Conservation (phyloP, 2,329 filamentous ascomycete species). For the Arthrobotrys iridis region DNA sequence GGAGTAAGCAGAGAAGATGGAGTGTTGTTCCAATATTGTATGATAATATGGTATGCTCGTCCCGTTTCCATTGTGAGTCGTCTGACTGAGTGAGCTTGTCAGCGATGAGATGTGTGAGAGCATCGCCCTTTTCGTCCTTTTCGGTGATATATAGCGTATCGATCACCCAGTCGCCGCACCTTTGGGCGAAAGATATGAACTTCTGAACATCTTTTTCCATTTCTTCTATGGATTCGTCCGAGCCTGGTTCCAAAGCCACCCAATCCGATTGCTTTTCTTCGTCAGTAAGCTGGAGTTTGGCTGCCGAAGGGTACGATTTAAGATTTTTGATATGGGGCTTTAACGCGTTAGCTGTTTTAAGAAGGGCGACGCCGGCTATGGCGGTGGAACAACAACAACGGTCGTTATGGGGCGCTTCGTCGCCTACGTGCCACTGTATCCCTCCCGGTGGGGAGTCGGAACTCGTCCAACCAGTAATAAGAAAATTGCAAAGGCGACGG, state of each 20-base stretch:
- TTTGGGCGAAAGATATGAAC: constrained; percentile 19
- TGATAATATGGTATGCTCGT: constrained; percentile 42
- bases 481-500: constrained; percentile 43
- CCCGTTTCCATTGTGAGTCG: constrained; percentile 39
- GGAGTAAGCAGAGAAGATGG: constrained; percentile 38
- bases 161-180: constrained; percentile 35
- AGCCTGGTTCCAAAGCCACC: constrained; percentile 41
- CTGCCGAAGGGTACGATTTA: constrained; percentile 2
- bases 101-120: constrained; percentile 38
- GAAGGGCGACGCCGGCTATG: constrained; percentile 31
- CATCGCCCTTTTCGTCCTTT: constrained; percentile 45
- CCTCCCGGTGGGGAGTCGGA: constrained; percentile 35
- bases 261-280: constrained; percentile 51
- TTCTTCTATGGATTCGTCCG: constrained; percentile 35
- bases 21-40: constrained; percentile 49
- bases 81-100: constrained; percentile 45
- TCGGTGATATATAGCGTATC: constrained; percentile 40
- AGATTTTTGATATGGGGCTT: constrained; percentile 35
- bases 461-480: constrained; percentile 37
- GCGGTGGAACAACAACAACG: constrained; percentile 50
- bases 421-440: constrained; percentile 51
- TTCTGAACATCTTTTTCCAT: constrained; percentile 42
- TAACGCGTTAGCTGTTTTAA: constrained; percentile 31
- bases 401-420: constrained; percentile 42
- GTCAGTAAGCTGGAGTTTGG: constrained; percentile 46